Base-by-base conservation (phyloP, 2,329 filamentous ascomycete species). In the Botryotinia globosa region DNA sequence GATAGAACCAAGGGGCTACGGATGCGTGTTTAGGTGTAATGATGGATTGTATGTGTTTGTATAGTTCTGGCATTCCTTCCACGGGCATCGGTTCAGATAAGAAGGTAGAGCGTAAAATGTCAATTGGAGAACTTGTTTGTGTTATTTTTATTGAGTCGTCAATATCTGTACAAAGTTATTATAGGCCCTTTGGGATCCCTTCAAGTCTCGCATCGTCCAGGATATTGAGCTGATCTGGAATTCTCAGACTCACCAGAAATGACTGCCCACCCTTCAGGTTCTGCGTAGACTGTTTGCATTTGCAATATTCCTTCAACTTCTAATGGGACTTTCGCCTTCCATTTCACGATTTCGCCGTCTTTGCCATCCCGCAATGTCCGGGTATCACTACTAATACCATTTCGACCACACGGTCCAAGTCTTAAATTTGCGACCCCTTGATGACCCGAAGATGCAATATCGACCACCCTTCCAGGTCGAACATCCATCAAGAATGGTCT, bases 91-190 rank as follows among this genome's bases (percentile, higher is more conserved):
- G 91, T 25, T 89, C 84, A 68, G 94, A 91, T 64, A 92, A 88
- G 79, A 98, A 98, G 0, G 95, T 98, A 69, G 91, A 91, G 64
- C 89, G 87, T 8, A 98, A 84, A 78, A 98, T 95, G 4, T 94
- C 93, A 12, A 92, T 86, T 0, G 94, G 90, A 67, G 93, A 91
- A 61, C 90, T 89, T 0, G 95, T 97, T 81, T 92, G 86, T 0
- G 95, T 98, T 76, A 94, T 85, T 82, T 98, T 98, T 85, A 98
- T 97, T 0, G 94, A 97, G 82, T 98, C 95, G 80, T 98, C 96
- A 76, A 98, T 89, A 78, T 98, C 95, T 90, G 66, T 48, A 51
- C 22, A 59, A n/a, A 34, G 67, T 80, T 73, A 79, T 77, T 73
- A 62, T 48, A 32, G 8, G 34, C 25, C 9, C 14, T 20, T 42